Evolutionary conservation across 768 basidiomycete species (phyloP), one percentile per base, ranked within the genome.

Genomic region (Amylocystis lapponica): DNA sequence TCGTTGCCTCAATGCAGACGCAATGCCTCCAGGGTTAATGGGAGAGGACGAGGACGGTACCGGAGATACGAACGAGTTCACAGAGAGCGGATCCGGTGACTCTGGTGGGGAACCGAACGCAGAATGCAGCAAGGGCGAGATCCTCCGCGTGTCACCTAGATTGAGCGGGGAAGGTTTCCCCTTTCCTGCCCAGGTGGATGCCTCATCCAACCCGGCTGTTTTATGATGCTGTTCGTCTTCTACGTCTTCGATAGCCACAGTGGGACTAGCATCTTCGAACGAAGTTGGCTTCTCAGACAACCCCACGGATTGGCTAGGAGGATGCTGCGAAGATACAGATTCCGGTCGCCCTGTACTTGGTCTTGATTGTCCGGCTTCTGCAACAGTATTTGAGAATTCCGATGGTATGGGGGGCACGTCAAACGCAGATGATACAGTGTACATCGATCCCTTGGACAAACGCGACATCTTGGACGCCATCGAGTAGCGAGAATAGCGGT

Each of bases 401-500:
- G 44, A 43, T 1, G 64, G 64, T 1, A 65, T 43, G 1, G 64
- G 65, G 4, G 64, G 65, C 1, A 57, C 51, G 17, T 48, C 51
- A 9, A 48, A 41, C 19, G 36, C 36, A 0, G 52, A 49, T 10
- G 48, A 51, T 5, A 51, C 31, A 1, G 58, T 57, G 43, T 57
- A 43, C 45, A 64, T 56, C 0, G 66, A 70, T 19, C 58, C 53
- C 51, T 65, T 68, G 29, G 68, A 68, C 19, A 57, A 58, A 23
- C 62, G 33, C 14, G 66, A 68, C 58, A 67, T 49, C 58, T 59
- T 64, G 37, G 67, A 67, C 1, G 67, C 68, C 43, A 77, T 65
- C 0, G 81, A 84, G 40, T 70, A 71, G 5, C 79, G 66, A 16
- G 83, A 84, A 49, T 86, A 86, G 19, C 82, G 72, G 56, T 89